A percentile compares a stretch with the other conserved stretches of the same genome.
Conservation (phyloP, 768 basidiomycete genomes). For the Sistotremastrum suecicum region DNA sequence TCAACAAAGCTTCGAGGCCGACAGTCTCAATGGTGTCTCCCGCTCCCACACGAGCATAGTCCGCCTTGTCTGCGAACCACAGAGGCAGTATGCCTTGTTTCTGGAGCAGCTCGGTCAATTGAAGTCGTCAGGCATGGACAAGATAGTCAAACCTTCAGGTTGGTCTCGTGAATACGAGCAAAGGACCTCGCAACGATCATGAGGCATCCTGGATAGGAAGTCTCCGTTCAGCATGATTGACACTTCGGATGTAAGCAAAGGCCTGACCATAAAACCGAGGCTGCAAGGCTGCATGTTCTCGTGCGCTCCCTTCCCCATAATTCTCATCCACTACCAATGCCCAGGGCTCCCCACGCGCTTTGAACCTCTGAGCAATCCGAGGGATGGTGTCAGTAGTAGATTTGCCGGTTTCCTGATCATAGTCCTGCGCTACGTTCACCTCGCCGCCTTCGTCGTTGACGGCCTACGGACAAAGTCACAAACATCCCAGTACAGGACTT, state of each 20-base stretch:
- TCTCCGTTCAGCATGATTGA: not conserved
- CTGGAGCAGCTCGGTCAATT: slow-evolving; percentile 24
- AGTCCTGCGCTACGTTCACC: slow-evolving; percentile 84
- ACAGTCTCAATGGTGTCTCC: slow-evolving; percentile 74
- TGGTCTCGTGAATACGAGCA: slow-evolving; percentile 97
- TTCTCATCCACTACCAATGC: slow-evolving; percentile 91
- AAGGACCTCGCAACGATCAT: slow-evolving; percentile 88
- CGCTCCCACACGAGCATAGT: slow-evolving; percentile 72
- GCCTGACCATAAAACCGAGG: slow-evolving; percentile 78
- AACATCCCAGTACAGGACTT: slow-evolving; percentile 6
- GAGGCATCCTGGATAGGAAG: slow-evolving; percentile 43
- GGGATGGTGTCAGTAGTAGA: slow-evolving; percentile 70
- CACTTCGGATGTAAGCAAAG: not conserved
- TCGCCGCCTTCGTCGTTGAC: slow-evolving; percentile 91
- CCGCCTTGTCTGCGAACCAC: slow-evolving; percentile 80
- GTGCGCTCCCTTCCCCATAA: slow-evolving; percentile 94
- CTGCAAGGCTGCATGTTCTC: slow-evolving; percentile 95
- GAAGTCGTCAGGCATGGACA: not conserved
- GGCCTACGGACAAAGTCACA: slow-evolving; percentile 32
- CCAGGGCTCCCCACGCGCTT: slow-evolving; percentile 76
- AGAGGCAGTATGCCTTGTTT: slow-evolving; percentile 97
- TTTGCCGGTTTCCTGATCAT: slow-evolving; percentile 31
- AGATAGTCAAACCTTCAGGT: slow-evolving; percentile 55
- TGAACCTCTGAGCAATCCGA: slow-evolving; percentile 78
- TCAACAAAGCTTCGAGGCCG: slow-evolving; percentile 60